Base-by-base conservation (phyloP, 176 grass and related monocot species). In the Rhipidocladum racemiflorum region DNA sequence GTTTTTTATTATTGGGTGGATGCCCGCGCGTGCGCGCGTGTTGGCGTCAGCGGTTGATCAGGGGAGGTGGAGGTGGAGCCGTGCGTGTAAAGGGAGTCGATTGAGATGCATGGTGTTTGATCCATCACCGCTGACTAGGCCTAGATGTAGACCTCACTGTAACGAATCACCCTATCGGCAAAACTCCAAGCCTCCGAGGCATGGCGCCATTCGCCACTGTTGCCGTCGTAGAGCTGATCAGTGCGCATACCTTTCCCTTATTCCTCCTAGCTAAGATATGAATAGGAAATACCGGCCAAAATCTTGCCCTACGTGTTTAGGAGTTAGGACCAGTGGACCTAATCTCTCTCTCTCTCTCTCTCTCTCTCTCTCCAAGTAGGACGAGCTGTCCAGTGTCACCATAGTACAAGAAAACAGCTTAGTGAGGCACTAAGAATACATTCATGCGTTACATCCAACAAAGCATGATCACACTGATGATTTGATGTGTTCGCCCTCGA, bases 361-460 rank as follows among this genome's bases (percentile, higher is more conserved):
- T 9, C 18, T 9, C 38, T 32, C 18, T 15, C 14, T 18, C 28
- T 9, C 9, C 21, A 10, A 56, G 1, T 42, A 51, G 70, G 70
- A 83, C 65, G 81, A 83, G 60, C n/a, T 48, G 81, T 83, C 59
- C 39, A 9, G 49, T 56, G 84, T 65, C 67, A 86, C 54, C 51
- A n/a, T 35, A 68, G 54, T 34, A 17, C 62, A 44, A 46, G 51
- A 76, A 43, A 87, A 36, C 6, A 42, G n/a, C 80, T 15, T 28
- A 61, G 6, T 9, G 25, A 28, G 24, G 1, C 24, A 28, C 57
- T 28, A 28, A 6, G 57, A 28, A 30, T 5, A 49, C 0, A 7
- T 21, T 14, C 35, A n/a, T 2, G 23, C 17, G 64, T 49, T 1
- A 65, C 74, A 38, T 73, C 38, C 38, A 78, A 72, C 10, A 42